Percentiles rank a stretch among this genome's conserved stretches.
Evolutionary conservation across 331 rosid genomes (phyloP).

Genomic region (Quercus phellos): DNA sequence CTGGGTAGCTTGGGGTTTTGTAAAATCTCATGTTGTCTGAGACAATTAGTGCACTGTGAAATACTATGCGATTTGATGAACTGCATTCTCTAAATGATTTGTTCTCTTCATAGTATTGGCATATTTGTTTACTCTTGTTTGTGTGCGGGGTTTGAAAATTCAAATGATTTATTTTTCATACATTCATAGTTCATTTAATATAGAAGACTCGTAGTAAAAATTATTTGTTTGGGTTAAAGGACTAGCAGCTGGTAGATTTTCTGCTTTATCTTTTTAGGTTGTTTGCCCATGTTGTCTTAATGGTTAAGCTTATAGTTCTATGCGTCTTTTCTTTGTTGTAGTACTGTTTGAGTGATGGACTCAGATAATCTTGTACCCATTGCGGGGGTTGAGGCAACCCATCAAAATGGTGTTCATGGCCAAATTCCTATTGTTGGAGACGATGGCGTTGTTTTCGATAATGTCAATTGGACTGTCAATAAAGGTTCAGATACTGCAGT

Average conservation of each 20-base stretch:
- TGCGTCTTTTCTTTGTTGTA: conserved; percentile 25
- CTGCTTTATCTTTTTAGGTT: not conserved
- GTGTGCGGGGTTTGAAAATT: not conserved
- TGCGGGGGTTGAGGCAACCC: conserved; percentile 45
- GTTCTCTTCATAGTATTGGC: not conserved
- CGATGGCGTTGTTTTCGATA: conserved; percentile 30
- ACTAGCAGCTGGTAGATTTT: not conserved
- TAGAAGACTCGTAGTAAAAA: not conserved
- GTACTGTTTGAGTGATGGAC: conserved; percentile 64
- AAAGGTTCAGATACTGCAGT: conserved; percentile 23
- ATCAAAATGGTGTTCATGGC: conserved; percentile 59
- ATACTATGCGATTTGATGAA: not conserved
- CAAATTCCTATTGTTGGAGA: conserved; percentile 24
- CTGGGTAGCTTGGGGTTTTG: not conserved
- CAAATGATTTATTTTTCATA: not conserved
- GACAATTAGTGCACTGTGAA: not conserved
- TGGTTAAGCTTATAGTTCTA: not conserved
- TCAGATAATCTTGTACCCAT: conserved; percentile 32
- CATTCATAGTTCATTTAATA: not conserved
- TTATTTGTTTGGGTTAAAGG: not conserved
- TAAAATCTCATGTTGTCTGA: not conserved
- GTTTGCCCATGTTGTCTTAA: not conserved
- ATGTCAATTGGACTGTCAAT: conserved; percentile 19
- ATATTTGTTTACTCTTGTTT: not conserved
- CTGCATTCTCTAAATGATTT: not conserved